Base-by-base conservation (phyloP, 345 rosid genomes). In the Eucalyptus tenuipes region DNA sequence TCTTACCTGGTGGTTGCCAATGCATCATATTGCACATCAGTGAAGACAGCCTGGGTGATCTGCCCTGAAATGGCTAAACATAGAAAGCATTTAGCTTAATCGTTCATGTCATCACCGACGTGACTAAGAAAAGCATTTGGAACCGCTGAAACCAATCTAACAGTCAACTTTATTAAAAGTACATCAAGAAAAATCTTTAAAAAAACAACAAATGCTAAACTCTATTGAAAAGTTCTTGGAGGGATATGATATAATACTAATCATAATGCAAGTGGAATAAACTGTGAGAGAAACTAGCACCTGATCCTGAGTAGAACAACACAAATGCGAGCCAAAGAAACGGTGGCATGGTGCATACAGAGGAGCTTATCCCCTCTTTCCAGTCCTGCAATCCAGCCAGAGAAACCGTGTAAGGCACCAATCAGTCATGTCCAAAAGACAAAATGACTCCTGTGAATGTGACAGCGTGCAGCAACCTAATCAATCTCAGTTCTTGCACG, bases 1-100 rank as follows among this genome's bases (percentile, higher is more conserved):
- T 52, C 87, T 89, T 86, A 71, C 90, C 90, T 89, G 55, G 90
- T 80, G 0, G 88, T 87, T 53, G 88, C 90, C 20, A 87, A 87
- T 16, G 86, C 15, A 86, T 89, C 90, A 18, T 89, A 89, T 22
- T n/a, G 27, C 29, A 37, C 45, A 37, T 71, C 47, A 20, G 45
- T 71, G 25, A 9, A 33, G 79, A 20, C 25, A 40, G 17, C 37
- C 49, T 88, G 87, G 7, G 15, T 40, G 49, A 47, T 31, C 29
- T 31, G 59, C 79, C 64, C 90, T 66, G 59, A 52, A 68, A 16
- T 20, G 55, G 57, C 25, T 86, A 17, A 17, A 49, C 33, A 4
- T n/a, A 11, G 79, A 27, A 86, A 87, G 22, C 37, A 18, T 71
- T 71, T 37, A 37, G 82, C 27, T 71, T 18, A 37, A 27, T 47